Evolutionary conservation across 1,139 yeast species (phyloP).

Genomic region (Geotrichum fermentans): DNA sequence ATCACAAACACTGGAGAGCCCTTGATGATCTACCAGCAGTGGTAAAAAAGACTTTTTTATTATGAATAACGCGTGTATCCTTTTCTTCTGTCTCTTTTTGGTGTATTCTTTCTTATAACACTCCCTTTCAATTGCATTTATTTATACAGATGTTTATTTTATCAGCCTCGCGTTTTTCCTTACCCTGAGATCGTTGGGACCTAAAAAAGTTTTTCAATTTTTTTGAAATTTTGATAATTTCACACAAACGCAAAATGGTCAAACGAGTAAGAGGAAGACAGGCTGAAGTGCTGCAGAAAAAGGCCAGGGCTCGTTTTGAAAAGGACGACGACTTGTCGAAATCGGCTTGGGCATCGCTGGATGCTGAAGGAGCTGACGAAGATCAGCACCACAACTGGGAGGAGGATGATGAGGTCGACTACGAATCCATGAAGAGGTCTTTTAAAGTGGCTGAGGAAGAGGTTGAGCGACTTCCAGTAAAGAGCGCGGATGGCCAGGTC

Average conservation of each 20-base stretch:
- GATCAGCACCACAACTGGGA: slow-evolving; percentile 5
- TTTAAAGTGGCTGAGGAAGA: slow-evolving; percentile 39
- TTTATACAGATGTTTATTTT: background rate
- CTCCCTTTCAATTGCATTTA: background rate
- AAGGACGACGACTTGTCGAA: slow-evolving; percentile 25
- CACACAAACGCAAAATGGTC: slow-evolving; percentile 25
- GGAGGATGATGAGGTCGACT: slow-evolving; percentile 32
- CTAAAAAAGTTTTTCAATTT: slow-evolving; percentile 3
- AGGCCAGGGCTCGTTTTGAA: slow-evolving; percentile 25
- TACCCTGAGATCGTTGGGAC: slow-evolving; percentile 1
- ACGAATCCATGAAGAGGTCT: slow-evolving; percentile 34
- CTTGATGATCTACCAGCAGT: slow-evolving; percentile 57
- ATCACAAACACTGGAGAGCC: slow-evolving; percentile 85
- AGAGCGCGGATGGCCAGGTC: slow-evolving; percentile 62
- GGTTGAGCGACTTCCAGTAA: slow-evolving; percentile 78
- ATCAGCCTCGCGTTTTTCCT: background rate
- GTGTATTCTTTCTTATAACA: background rate
- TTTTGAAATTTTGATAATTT: background rate
- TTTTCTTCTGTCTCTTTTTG: background rate
- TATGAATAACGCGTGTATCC: background rate
- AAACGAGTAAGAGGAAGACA: slow-evolving; percentile 31
- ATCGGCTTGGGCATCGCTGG: slow-evolving; percentile 26
- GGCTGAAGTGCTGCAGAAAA: slow-evolving; percentile 25
- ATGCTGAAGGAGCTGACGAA: slow-evolving; percentile 8
- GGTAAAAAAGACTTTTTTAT: slow-evolving; percentile 27